Evolutionary conservation across 305 asterid genomes (phyloP).

Genomic region (Fraxinus nigra): DNA sequence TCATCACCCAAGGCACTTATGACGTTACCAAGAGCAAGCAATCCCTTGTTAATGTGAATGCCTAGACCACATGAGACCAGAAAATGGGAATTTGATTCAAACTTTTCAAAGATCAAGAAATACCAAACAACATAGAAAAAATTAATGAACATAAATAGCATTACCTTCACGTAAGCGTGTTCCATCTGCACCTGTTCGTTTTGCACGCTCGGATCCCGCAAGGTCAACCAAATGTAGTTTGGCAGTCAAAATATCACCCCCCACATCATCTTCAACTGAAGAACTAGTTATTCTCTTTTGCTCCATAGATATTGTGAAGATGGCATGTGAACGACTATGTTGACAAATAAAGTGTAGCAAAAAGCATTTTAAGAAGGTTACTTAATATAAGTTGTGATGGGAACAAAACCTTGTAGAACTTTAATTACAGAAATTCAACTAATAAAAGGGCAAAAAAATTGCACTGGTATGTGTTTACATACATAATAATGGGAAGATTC

Average conservation of each 20-base stretch:
- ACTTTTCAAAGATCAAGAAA: conserved; percentile 3
- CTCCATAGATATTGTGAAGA: conserved; percentile 87
- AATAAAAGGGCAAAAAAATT: not conserved
- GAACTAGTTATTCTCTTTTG: conserved; percentile 56
- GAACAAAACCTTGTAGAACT: not conserved
- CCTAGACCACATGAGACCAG: conserved; percentile 42
- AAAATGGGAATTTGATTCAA: conserved; percentile 12
- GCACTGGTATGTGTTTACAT: not conserved
- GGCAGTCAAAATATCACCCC: conserved; percentile 80
- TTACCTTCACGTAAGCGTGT: conserved; percentile 87
- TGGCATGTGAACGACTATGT: conserved; percentile 92
- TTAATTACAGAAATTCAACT: not conserved
- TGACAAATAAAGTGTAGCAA: conserved; percentile 13
- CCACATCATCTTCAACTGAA: conserved; percentile 53
- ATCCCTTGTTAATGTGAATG: conserved; percentile 91
- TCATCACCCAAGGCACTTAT: conserved; percentile 98
- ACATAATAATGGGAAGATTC: not conserved
- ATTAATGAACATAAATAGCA: conserved; percentile 15
- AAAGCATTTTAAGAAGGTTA: conserved; percentile 14
- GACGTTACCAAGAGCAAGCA: conserved; percentile 94
- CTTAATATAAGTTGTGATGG: not conserved
- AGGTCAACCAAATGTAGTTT: conserved; percentile 95
- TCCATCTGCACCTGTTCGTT: conserved; percentile 97
- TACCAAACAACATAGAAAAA: not conserved
- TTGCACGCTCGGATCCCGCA: conserved; percentile 98